Conservation (phyloP, 352 stramenopile genomes). For the Blastocystis sp. region DNA sequence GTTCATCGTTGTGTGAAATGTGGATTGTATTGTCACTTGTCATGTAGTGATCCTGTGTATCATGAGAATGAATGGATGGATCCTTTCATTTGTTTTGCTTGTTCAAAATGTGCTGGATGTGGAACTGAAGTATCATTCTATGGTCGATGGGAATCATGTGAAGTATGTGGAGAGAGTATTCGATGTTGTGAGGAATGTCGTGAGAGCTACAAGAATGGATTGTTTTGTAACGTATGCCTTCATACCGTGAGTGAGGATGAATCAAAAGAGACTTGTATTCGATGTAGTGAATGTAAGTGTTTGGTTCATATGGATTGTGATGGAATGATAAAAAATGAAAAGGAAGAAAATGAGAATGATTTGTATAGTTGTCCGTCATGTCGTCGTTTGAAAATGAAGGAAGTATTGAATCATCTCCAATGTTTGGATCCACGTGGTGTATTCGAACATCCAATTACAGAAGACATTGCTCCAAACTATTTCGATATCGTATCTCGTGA, state of each 20-base stretch:
- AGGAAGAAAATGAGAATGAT: background rate
- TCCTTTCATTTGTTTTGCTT: conserved; percentile 12
- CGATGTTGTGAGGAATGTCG: conserved; percentile 25
- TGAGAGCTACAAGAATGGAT: background rate
- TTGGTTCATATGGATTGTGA: conserved; percentile 13
- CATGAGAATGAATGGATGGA: background rate
- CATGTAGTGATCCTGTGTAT: background rate
- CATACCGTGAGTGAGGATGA: background rate
- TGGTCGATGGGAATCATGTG: background rate
- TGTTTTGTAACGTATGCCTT: conserved; percentile 32
- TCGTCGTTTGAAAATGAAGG: background rate
- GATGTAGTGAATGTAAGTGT: background rate
- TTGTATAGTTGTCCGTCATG: background rate
- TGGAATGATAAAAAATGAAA: background rate
- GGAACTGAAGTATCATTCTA: conserved; percentile 39
- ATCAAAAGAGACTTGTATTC: background rate
- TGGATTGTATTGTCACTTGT: background rate
- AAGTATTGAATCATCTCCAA: background rate
- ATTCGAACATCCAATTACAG: background rate
- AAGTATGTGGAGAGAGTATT: background rate
- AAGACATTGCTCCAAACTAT: conserved; percentile 31
- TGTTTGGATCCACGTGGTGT: background rate
- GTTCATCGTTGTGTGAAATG: conserved; percentile 14
- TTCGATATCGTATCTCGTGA: conserved; percentile 10
- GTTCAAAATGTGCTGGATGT: conserved; percentile 16